phyloP scores from a whole-genome alignment of 2,329 filamentous ascomycete genomes.

The Tolypocladium ovalisporum region DNA sequence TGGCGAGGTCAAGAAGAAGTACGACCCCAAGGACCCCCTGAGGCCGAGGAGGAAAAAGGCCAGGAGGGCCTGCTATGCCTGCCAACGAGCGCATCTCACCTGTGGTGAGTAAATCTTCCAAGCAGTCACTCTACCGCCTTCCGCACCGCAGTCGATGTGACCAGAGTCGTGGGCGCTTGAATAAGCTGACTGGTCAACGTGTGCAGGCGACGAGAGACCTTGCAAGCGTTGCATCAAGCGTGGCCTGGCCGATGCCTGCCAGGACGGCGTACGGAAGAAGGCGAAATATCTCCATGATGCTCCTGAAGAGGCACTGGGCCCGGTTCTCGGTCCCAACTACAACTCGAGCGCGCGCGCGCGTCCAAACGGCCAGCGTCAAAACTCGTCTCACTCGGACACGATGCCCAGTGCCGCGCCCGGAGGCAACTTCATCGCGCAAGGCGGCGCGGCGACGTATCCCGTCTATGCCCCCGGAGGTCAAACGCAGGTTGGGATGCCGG shows the following conservation, averaged over 20 bases:
- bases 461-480: conserved; percentile 37
- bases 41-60: conserved; percentile 93
- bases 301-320: conserved; percentile 75
- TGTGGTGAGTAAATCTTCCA: conserved; percentile 63
- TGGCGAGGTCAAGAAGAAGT: conserved; percentile 52
- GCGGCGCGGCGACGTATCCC: conserved; percentile 34
- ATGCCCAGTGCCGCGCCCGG: conserved; percentile 25
- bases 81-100: conserved; percentile 92
- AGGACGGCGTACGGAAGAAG: conserved; percentile 96
- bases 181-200: conserved; percentile 15
- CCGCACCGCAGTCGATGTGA: background rate
- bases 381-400: conserved; percentile 36
- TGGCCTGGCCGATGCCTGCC: conserved; percentile 79
- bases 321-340: conserved; percentile 66
- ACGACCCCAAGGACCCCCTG: conserved; percentile 78
- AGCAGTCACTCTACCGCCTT: background rate
- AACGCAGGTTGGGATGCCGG: conserved; percentile 34
- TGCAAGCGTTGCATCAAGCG: conserved; percentile 92
- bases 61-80: conserved; percentile 87
- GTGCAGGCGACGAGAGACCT: conserved; percentile 80
- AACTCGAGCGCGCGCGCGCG: conserved; percentile 44
- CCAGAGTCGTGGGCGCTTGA: background rate
- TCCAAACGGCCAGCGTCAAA: conserved; percentile 34
- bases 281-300: conserved; percentile 98
- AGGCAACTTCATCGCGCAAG: conserved; percentile 37